Conservation (phyloP, 176 grass and related monocot genomes). For the Calamus simplicifolius region DNA sequence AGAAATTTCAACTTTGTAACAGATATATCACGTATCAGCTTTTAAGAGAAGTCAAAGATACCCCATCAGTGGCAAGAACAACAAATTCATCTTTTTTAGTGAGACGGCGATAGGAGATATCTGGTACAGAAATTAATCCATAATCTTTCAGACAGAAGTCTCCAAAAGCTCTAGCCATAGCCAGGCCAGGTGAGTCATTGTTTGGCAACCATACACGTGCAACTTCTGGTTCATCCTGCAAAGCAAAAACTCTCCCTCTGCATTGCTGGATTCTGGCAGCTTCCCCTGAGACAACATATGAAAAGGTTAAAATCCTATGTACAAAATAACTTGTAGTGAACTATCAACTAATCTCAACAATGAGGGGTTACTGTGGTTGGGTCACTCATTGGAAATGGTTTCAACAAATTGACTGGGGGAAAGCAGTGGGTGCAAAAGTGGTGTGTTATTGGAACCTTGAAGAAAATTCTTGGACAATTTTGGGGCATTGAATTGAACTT, state of each 20-base stretch:
- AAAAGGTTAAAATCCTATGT: no score
- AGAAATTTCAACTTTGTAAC: no score
- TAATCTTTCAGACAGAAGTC: constrained; percentile 99
- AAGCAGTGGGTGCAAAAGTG: no score
- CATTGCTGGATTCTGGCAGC: constrained; percentile 87
- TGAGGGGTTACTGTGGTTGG: no score
- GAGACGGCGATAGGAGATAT: constrained; percentile 75
- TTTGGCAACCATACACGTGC: constrained; percentile 96
- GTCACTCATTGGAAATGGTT: no score
- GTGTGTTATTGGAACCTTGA: no score
- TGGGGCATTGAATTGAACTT: no score
- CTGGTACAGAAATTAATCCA: constrained; percentile 97
- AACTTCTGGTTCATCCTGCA: constrained; percentile 99
- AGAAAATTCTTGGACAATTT: no score
- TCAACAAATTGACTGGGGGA: no score
- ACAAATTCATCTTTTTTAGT: constrained; percentile 85
- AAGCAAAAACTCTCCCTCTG: constrained; percentile 88
- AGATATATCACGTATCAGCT: no score
- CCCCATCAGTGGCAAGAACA: constrained; percentile 93
- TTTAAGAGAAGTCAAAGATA: constrained; percentile 27
- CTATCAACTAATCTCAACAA: no score
- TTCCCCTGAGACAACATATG: constrained; percentile 39
- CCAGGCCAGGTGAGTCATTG: constrained; percentile 87
- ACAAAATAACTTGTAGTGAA: no score
- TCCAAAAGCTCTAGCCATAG: constrained; percentile 98